Conservation (phyloP, 2,329 filamentous ascomycete species). For the Arthrocladium fulminans region DNA sequence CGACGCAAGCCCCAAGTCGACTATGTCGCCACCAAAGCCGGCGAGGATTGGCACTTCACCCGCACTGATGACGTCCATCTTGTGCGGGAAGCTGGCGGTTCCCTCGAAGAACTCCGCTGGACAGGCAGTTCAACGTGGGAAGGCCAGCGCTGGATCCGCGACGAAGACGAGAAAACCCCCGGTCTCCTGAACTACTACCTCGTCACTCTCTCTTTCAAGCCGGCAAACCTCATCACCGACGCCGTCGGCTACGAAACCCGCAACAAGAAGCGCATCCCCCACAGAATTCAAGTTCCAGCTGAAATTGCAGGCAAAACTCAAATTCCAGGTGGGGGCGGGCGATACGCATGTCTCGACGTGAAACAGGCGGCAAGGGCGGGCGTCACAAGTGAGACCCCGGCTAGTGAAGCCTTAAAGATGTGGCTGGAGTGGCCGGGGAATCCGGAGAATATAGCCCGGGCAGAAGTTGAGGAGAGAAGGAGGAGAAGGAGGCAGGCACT, state of each 20-base stretch:
- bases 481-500: not conserved
- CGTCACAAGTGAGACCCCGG: not conserved
- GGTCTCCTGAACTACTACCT: constrained; percentile 40
- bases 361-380: not conserved
- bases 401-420: constrained; percentile 3
- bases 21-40: constrained; percentile 28
- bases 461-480: not conserved
- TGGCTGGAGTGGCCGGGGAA: not conserved
- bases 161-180: constrained; percentile 31
- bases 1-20: constrained; percentile 40
- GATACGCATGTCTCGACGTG: not conserved
- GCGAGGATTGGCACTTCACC: constrained; percentile 7
- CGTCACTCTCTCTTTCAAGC: constrained; percentile 31
- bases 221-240: constrained; percentile 23
- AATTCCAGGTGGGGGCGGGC: not conserved
- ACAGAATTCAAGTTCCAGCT: not conserved
- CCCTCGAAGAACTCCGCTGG: constrained; percentile 27
- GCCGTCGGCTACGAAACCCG: not conserved
- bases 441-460: too few relatives aligned
- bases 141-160: constrained; percentile 32
- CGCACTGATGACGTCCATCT: constrained; percentile 7
- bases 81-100: not conserved
- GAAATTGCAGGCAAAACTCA: not conserved
- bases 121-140: constrained; percentile 38
- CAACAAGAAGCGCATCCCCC: not conserved